Evolutionary conservation across 257 asterid species (phyloP).

Genomic region (Solanum chmielewskii): DNA sequence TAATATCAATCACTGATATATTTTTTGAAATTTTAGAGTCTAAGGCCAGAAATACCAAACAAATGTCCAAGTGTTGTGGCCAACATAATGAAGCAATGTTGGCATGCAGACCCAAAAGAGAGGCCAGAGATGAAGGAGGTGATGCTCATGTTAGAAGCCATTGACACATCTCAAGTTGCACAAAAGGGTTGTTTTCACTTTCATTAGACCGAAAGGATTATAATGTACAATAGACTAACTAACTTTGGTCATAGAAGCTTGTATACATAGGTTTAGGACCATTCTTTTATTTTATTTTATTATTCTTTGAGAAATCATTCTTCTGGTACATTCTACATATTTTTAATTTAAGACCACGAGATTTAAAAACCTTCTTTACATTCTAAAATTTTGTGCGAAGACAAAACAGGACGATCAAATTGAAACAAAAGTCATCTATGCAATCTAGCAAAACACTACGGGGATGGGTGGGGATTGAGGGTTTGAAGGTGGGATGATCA

Average conservation of each 20-base stretch:
- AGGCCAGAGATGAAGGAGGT: conserved; percentile 20
- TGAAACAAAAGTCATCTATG: too few relatives aligned
- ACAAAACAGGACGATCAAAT: too few relatives aligned
- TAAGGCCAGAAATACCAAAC: background rate
- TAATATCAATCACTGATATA: background rate
- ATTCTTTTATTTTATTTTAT: background rate
- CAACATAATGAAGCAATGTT: conserved; percentile 10
- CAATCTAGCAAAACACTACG: too few relatives aligned
- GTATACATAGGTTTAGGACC: background rate
- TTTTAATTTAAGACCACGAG: too few relatives aligned
- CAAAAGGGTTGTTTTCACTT: background rate
- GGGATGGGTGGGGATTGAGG: too few relatives aligned
- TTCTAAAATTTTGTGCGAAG: too few relatives aligned
- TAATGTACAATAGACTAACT: background rate
- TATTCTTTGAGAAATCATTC: background rate
- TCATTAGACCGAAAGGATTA: background rate
- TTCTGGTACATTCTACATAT: background rate
- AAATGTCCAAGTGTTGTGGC: conserved; percentile 6
- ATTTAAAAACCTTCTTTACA: background rate
- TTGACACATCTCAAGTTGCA: background rate
- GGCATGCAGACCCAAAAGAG: conserved; percentile 2
- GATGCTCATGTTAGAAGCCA: conserved; percentile 2
- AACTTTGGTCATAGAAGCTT: background rate
- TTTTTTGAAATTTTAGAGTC: background rate
- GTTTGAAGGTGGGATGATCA: too few relatives aligned